These are phyloP conservation scores for Cytospora leucostoma DNA, from an alignment of 2,329 filamentous ascomycete species.

Conservation along the genomic window DNA sequence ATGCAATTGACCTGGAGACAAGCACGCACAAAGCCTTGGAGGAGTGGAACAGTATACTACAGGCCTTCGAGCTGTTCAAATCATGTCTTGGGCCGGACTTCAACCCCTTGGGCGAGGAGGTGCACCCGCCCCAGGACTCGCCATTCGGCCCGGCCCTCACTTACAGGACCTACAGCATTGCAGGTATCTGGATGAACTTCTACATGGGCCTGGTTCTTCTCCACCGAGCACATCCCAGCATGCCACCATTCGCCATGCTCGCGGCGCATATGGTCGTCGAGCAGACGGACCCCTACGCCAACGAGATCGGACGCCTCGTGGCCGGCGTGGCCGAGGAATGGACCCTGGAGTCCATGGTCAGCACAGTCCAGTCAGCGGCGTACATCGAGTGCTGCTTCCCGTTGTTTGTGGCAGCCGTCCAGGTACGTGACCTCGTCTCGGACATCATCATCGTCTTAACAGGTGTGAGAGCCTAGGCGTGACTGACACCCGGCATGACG, in stretches of 20 bases:
- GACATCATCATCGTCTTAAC: not conserved
- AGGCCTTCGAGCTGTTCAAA: slow-evolving; percentile 69
- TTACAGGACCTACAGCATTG: slow-evolving; percentile 85
- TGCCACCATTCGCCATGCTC: slow-evolving; percentile 89
- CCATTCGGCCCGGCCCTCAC: slow-evolving; percentile 82
- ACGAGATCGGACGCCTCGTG: slow-evolving; percentile 76
- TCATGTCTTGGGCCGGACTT: slow-evolving; percentile 72
- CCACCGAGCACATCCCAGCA: slow-evolving; percentile 79
- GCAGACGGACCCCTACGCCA: slow-evolving; percentile 70
- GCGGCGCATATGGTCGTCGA: slow-evolving; percentile 77
- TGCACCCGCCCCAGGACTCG: slow-evolving; percentile 60
- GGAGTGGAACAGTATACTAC: slow-evolving; percentile 77
- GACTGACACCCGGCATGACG: slow-evolving; percentile 7
- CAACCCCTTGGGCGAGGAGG: slow-evolving; percentile 70
- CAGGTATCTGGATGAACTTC: slow-evolving; percentile 83
- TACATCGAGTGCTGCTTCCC: slow-evolving; percentile 81
- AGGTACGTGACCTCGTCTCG: slow-evolving; percentile 45
- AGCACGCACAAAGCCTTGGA: slow-evolving; percentile 68
- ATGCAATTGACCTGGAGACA: slow-evolving; percentile 61
- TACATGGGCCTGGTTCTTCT: slow-evolving; percentile 83
- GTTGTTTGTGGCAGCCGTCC: slow-evolving; percentile 83
- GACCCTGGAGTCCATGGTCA: slow-evolving; percentile 59
- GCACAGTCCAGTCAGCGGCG: slow-evolving; percentile 75
- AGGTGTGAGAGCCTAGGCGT: not conserved
- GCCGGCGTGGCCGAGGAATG: slow-evolving; percentile 67